Evolutionary conservation across 768 basidiomycete species (phyloP), one percentile per base, ranked within the genome.

Genomic region (Lactifluus echinatus): DNA sequence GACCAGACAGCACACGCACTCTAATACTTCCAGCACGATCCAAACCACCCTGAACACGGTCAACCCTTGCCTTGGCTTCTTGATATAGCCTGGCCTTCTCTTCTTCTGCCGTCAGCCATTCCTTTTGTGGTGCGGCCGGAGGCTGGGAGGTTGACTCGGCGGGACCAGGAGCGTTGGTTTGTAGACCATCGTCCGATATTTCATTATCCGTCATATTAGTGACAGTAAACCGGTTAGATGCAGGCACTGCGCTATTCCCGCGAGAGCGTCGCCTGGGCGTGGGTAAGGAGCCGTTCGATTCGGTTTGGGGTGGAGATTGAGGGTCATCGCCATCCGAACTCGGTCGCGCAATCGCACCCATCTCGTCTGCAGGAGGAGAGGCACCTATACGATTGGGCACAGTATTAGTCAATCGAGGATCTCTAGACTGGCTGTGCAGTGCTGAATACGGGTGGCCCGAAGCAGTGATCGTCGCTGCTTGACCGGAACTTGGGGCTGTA

Each of bases 81-180:
- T 77, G 73, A 36, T 77, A 73, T 43, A 75, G 55, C 39, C 63
- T 49, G 56, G 62, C 68, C 67, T 79, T 80, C 58, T 80, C 78
- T 44, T 77, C 71, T 61, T 76, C 79, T 4, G 77, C 78, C 2
- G 67, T 68, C 2, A 60, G 23, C 68, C 67, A 68, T 15, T 43
- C 56, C 4, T 50, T 52, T 17, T 33, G 55, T 24, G 10, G 47
- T 10, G 47, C 40, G 11, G 56, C 11, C 11, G 36, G 31, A 4
- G 43, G 15, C 50, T 36, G 49, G 31, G 51, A 34, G 17, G 37
- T 12, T 23, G 15, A 26, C 48, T 33, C 52, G 21, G 37, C 48
- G 46, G 12, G 53, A 37, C 58, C 42, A 8, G 43, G 64, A 8
- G 53, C 48, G 29, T 62, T 60, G 39, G 40, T 55, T 12, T 59